A percentile compares a stretch with the other conserved stretches of the same genome.
These are phyloP conservation scores for Epichloe sibirici DNA, from an alignment of 2,329 filamentous ascomycete species.

Conservation along the genomic window DNA sequence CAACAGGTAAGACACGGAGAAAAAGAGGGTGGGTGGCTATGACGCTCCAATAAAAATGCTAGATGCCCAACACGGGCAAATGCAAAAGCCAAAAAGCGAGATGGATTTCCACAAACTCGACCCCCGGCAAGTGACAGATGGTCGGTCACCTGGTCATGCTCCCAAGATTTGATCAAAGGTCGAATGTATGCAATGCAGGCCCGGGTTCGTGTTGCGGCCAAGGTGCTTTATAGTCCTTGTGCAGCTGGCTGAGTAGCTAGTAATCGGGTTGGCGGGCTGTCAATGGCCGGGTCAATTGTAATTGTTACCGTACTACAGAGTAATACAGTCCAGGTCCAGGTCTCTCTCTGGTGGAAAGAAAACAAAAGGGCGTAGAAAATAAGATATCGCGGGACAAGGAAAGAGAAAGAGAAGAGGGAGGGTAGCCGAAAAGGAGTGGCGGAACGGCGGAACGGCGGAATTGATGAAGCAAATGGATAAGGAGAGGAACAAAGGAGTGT, in stretches of 20 bases:
- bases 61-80: not conserved
- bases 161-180: not conserved
- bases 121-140: not conserved
- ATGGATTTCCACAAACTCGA: not conserved
- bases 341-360: too few relatives aligned
- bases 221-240: too few relatives aligned
- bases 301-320: too few relatives aligned
- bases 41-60: not conserved
- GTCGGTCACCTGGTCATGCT: not conserved
- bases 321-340: too few relatives aligned
- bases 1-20: not conserved
- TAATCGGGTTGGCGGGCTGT: too few relatives aligned
- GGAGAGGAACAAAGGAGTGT: not conserved
- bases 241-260: too few relatives aligned
- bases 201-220: too few relatives aligned
- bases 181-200: not conserved
- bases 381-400: not conserved
- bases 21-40: not conserved
- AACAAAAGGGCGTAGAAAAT: too few relatives aligned
- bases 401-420: not conserved
- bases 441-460: not conserved
- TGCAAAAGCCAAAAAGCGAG: not conserved
- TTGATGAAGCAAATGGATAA: not conserved
- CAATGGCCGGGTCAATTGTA: too few relatives aligned
- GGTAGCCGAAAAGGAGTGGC: not conserved